Base-by-base conservation (phyloP, 2,329 filamentous ascomycete species). In the Paecilomyces sp. region DNA sequence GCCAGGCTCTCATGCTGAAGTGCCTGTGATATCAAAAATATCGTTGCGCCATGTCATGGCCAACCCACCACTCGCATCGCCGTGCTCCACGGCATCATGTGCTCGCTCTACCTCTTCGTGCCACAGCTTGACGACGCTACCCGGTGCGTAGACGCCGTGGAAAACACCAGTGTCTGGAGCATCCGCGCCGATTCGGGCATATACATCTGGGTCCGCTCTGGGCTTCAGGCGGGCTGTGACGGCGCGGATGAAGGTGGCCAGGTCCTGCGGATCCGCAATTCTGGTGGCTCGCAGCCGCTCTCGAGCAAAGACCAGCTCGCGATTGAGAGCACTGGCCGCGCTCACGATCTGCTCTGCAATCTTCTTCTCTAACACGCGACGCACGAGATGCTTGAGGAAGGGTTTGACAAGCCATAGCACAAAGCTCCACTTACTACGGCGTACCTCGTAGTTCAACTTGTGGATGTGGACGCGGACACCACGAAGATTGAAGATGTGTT, bases 41-140 rank as follows among this genome's bases (percentile, higher is more conserved):
- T 85, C 85, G 73, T 95, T 96, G 67, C 88, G 84, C 91, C 91
- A 96, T 15, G 66, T 69, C 60, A 62, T 55, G 22, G 60, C 59
- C 0, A 88, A 65, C 18, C 68, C 89, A 24, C 82, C 86, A 56
- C 79, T 78, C 59, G 86, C 83, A 68, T 86, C 86, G 2, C 67
- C 67, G 63, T 91, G 87, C 64, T 91, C 85, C 30, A 95, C 83
- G 36, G 85, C 81, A 71, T 94, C 88, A 11, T 80, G 81, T 0
- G 90, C 90, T 63, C 81, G 79, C 34, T 79, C 76, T 0, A 85
- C 90, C 75, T 95, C 88, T 64, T 91, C 88, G 65, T 93, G 84
- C 90, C 91, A 96, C n/a, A 96, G 75, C 76, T 90, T 92, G 57
- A 94, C 89, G 28, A 97, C 79, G 73, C 92, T 96, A 0, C 91